These are phyloP conservation scores for Saccharomycopsis fodiens DNA, from an alignment of 805 yeast genomes.

Conservation along the genomic window DNA sequence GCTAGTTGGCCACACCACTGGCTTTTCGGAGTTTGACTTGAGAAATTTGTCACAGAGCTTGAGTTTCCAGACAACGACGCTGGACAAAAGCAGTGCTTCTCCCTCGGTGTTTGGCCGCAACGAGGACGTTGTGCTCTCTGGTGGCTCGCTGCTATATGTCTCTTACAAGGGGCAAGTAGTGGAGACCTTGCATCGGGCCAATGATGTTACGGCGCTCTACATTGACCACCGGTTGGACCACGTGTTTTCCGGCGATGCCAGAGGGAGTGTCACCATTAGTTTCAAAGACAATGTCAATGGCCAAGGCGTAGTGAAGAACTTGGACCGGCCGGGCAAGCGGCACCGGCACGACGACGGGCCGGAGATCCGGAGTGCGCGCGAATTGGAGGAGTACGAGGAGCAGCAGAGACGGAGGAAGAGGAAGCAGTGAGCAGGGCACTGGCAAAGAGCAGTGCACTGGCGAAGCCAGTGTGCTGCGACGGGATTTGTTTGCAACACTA, in stretches of 20 bases:
- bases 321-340: background rate
- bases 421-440: background rate
- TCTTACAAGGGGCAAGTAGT: background rate
- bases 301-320: background rate
- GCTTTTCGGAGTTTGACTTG: background rate
- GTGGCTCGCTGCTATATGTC: background rate
- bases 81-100: background rate
- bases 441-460: no score
- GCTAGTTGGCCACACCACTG: no score
- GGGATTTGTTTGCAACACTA: no score
- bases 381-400: conserved; percentile 1
- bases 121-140: background rate
- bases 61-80: background rate
- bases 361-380: background rate
- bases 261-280: background rate
- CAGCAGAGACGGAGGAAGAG: background rate
- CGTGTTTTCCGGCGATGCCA: background rate
- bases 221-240: background rate
- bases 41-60: background rate
- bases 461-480: no score
- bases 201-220: background rate
- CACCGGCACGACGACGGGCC: background rate
- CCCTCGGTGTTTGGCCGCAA: background rate
- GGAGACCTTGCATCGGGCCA: background rate
- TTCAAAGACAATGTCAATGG: background rate